These are phyloP conservation scores for Metschnikowia sp. DNA, from an alignment of 805 yeast genomes.

Conservation along the genomic window DNA sequence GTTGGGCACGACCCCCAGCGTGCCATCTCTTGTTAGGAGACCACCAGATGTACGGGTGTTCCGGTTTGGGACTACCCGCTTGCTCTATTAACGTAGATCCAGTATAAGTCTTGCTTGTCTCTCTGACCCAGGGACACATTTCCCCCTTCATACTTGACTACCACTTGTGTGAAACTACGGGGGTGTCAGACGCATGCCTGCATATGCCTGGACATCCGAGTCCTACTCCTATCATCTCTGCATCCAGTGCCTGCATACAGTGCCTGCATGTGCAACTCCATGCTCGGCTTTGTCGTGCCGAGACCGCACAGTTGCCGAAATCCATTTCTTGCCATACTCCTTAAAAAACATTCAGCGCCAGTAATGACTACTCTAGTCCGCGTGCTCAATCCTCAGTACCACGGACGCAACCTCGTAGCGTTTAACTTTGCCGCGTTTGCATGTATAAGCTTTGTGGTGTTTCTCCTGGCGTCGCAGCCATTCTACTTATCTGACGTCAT, in stretches of 20 bases:
- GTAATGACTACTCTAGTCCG: not conserved
- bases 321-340: not conserved
- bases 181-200: too few relatives aligned
- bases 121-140: too few relatives aligned
- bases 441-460: slow-evolving; percentile 37
- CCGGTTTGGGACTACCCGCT: too few relatives aligned
- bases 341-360: not conserved
- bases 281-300: slow-evolving; percentile 3
- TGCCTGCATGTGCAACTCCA: not conserved
- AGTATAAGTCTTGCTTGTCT: too few relatives aligned
- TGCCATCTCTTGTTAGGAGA: too few relatives aligned
- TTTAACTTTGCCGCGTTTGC: slow-evolving; percentile 37
- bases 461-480: slow-evolving; percentile 40
- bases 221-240: too few relatives aligned
- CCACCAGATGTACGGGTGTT: too few relatives aligned
- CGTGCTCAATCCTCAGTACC: slow-evolving; percentile 15
- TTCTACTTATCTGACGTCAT: slow-evolving; percentile 35
- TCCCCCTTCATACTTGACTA: too few relatives aligned
- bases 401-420: slow-evolving; percentile 26
- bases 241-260: not conserved
- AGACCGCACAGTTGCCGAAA: not conserved
- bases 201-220: too few relatives aligned
- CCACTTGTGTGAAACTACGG: too few relatives aligned
- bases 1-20: too few relatives aligned
- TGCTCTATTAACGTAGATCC: too few relatives aligned